Evolutionary conservation across 2,329 filamentous ascomycete genomes (phyloP), one percentile per base, ranked within the genome.

Genomic region (Rutstroemia sp.): DNA sequence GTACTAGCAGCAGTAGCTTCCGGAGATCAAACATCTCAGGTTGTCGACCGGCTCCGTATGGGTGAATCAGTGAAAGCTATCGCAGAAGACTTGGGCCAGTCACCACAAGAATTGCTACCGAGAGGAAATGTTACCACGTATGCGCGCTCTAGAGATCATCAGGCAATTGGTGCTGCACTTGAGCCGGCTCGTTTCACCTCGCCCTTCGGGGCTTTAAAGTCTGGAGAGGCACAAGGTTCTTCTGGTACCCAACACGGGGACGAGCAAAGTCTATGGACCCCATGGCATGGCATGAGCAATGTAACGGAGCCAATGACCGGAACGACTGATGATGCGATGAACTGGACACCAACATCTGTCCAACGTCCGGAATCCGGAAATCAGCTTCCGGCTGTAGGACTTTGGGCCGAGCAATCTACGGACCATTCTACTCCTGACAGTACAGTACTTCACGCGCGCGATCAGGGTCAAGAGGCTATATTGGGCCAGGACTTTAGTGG

Each of bases 401-500:
- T 51, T 9, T 65, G 64, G 63, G 54, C 63, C 41, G 56, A 58
- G 3, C 34, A 54, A 14, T 45, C 56, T 16, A 49, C 50, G 5
- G 34, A 44, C 4, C 21, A 42, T 34, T 61, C 61, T 30, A 41
- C 47, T 5, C 53, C 57, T 3, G 56, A 60, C 25, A 59, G 54
- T n/a, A 38, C 51, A 12, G 58, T 58, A 21, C 54, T 57, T 21
- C 58, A 60, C 67, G 6, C 81, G 78, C 63, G 78, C 78, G 49
- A 69, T 73, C 51, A 60, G 38, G 67, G 65, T 48, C 63, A 65
- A 57, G 83, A 87, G 60, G 66, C 74, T 14, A 72, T 71, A 16
- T 75, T 88, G 16, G 81, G 88, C 1, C 74, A 81, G 58, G 79
- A 82, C 58, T 75, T 87, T 21, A 69, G 87, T 30, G 75, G 77